Percentiles rank a stretch among this genome's conserved stretches.
Conservation (phyloP, 169 alveolate genomes). For the Eimeria brunetti region DNA sequence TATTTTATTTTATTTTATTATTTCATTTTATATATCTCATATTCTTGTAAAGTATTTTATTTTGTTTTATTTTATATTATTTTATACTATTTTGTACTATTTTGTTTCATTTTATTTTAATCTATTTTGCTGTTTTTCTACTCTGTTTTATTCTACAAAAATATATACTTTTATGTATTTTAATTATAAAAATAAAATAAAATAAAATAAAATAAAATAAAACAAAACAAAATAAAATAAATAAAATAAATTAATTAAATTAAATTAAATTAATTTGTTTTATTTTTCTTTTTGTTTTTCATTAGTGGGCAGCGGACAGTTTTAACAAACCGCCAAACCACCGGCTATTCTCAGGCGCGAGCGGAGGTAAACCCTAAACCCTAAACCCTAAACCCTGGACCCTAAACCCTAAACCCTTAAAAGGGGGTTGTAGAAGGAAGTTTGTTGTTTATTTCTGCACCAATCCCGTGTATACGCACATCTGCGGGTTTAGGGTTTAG, state of each 20-base stretch:
- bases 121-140: too few relatives aligned
- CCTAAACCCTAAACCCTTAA: slow-evolving; percentile 3
- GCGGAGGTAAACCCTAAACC: slow-evolving; percentile 27
- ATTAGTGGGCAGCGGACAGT: too few relatives aligned
- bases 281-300: too few relatives aligned
- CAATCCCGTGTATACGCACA: neutral
- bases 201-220: neutral
- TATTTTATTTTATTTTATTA: too few relatives aligned
- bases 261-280: too few relatives aligned
- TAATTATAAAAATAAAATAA: neutral
- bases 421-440: neutral
- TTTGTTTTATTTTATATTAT: too few relatives aligned
- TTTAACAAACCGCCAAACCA: too few relatives aligned
- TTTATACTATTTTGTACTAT: neutral
- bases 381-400: neutral
- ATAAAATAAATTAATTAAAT: too few relatives aligned
- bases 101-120: neutral
- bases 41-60: too few relatives aligned
- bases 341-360: neutral
- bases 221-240: neutral
- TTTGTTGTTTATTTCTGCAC: neutral
- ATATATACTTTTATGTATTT: neutral
- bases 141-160: too few relatives aligned
- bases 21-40: too few relatives aligned
- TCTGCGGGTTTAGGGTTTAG: neutral